These are phyloP conservation scores for Rhizopus microsporus DNA, from an alignment of 371 early-diverging fungal species.

Conservation along the genomic window DNA sequence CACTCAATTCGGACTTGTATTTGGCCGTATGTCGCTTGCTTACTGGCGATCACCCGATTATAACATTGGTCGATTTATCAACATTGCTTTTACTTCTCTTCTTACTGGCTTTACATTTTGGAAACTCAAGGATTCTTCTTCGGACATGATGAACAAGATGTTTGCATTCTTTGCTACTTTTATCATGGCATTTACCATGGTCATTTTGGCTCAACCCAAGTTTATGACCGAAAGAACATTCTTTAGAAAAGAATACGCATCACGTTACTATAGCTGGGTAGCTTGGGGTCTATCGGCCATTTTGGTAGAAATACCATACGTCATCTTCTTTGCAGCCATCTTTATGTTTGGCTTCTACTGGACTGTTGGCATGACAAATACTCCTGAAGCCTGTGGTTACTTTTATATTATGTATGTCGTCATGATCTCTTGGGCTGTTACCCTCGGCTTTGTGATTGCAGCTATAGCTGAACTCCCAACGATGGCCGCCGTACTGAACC, in stretches of 20 bases:
- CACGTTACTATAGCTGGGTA: constrained; percentile 66
- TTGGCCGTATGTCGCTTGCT: constrained; percentile 48
- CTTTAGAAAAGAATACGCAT: constrained; percentile 64
- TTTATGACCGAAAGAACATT: constrained; percentile 62
- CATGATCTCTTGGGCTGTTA: constrained; percentile 57
- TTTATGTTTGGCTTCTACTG: constrained; percentile 64
- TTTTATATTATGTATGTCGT: constrained; percentile 56
- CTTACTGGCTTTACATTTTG: constrained; percentile 58
- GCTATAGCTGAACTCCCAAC: constrained; percentile 60
- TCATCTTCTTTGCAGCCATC: constrained; percentile 43
- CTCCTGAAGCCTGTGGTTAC: constrained; percentile 48
- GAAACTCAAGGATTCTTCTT: constrained; percentile 45
- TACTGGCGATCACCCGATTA: constrained; percentile 62
- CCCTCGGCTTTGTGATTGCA: constrained; percentile 67
- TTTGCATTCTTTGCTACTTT: constrained; percentile 69
- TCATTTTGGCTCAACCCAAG: constrained; percentile 37
- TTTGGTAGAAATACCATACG: constrained; percentile 54
- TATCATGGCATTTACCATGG: constrained; percentile 48
- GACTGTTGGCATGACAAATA: constrained; percentile 56
- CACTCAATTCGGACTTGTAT: constrained; percentile 46
- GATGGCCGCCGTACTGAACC: constrained; percentile 63
- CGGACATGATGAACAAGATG: constrained; percentile 63
- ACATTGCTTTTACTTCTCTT: constrained; percentile 44
- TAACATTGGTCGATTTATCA: constrained; percentile 54
- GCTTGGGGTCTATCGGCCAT: constrained; percentile 55